These are phyloP conservation scores for Trifolium fragiferum DNA, from an alignment of 306 rosid species.

Conservation along the genomic window DNA sequence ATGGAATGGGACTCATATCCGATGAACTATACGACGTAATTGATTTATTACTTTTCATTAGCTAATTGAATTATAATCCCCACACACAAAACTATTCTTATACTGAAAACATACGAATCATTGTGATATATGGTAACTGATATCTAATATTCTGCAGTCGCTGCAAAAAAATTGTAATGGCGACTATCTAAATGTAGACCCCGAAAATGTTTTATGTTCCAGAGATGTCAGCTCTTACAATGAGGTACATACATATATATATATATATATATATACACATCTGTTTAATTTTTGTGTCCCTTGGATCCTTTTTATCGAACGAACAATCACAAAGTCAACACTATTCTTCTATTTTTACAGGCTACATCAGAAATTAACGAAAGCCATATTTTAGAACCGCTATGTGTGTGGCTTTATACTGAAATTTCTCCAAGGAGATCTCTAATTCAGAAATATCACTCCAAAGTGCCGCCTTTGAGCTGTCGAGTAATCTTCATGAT, in stretches of 20 bases:
- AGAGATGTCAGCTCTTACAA: constrained; percentile 31
- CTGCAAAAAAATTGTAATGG: constrained; percentile 55
- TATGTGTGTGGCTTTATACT: constrained; percentile 7
- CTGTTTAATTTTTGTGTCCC: too few species aligned
- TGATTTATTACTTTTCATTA: background rate
- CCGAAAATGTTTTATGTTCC: constrained; percentile 46
- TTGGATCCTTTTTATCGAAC: background rate
- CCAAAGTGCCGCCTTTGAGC: constrained; percentile 27
- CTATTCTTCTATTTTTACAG: constrained; percentile 37
- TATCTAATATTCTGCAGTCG: constrained; percentile 47
- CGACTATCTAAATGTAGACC: constrained; percentile 44
- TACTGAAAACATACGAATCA: too few species aligned
- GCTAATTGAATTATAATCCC: background rate
- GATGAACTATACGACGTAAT: constrained; percentile 61
- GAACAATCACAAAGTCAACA: background rate
- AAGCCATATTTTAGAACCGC: constrained; percentile 47
- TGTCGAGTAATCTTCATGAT: constrained; percentile 49
- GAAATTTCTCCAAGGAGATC: constrained; percentile 40
- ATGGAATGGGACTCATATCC: constrained; percentile 66
- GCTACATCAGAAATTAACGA: constrained; percentile 33
- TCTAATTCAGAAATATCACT: constrained; percentile 27
- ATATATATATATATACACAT: too few species aligned
- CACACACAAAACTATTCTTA: too few species aligned
- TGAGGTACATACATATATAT: constrained; percentile 48
- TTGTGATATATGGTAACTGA: background rate